Evolutionary conservation across 345 rosid genomes (phyloP).

Genomic region (Crucihimalaya himalaica): DNA sequence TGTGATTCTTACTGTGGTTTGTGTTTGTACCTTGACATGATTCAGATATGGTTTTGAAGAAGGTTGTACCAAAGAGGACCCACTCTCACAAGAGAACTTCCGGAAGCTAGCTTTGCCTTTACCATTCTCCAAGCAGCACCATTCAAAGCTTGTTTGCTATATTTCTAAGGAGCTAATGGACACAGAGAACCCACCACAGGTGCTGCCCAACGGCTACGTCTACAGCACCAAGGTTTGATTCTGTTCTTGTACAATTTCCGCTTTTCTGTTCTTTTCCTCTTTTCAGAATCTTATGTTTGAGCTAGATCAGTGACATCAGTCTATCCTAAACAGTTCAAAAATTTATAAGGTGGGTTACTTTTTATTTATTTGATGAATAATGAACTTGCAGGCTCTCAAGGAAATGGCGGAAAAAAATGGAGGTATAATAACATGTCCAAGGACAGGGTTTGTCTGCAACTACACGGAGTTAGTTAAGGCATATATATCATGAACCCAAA

Average conservation of each 20-base stretch:
- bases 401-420: conserved; percentile 83
- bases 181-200: conserved; percentile 98
- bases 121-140: conserved; percentile 94
- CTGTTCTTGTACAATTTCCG: not conserved
- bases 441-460: conserved; percentile 67
- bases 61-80: conserved; percentile 95
- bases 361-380: not conserved
- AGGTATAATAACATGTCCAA: conserved; percentile 83
- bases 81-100: conserved; percentile 91
- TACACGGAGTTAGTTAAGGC: conserved; percentile 84
- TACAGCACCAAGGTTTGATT: conserved; percentile 84
- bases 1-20: conserved; percentile 11
- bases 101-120: conserved; percentile 78
- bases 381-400: conserved; percentile 71
- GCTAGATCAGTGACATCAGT: conserved; percentile 8
- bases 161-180: conserved; percentile 95
- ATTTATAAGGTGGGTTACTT: not conserved
- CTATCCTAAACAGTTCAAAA: not conserved
- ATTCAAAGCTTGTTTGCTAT: conserved; percentile 95
- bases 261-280: not conserved
- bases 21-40: conserved; percentile 47
- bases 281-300: conserved; percentile 6
- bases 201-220: conserved; percentile 92
- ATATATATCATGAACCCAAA: conserved; percentile 60
- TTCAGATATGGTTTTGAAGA: conserved; percentile 75